Evolutionary conservation across 164 flowering plant species (phyloP), one percentile per base, ranked within the genome.

Genomic region (Houttuynia cordata): DNA sequence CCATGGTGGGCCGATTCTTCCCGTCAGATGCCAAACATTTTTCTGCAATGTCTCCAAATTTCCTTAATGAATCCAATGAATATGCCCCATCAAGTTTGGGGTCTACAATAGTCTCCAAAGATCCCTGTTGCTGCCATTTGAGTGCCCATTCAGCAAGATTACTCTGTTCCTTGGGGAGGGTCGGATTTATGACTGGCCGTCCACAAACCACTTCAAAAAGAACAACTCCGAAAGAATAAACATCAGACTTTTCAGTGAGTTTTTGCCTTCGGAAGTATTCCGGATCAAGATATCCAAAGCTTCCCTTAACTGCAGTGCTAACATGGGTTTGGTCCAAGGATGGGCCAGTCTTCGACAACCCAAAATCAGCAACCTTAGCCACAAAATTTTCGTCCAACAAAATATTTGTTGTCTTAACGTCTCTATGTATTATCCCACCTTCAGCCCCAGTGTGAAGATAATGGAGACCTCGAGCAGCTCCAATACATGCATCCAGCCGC

Each of bases 271-370:
- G 62, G 69, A 75, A 83, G 57, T 85, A 85, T 58, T 85, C 91
- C 1, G 91, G 91, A 62, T 85, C 91, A 47, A 85, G 91, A 67
- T 85, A 85, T 17, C 91, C 91, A 62, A 85, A 85, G 67, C 91
- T 85, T 34, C 91, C 91, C 62, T 85, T 85, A 7, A 85, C 91
- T 47, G 83, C 87, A 55, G 91, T 85, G 58, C 91, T 85, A 52
- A 85, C 87, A 72, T 85, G 91, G 30, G 87, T 85, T 41, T 77
- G 86, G 5, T 85, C 91, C 64, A 75, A 60, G 19, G 87, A 62
- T 53, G 91, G 91, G 53, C 91, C 86, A 23, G 74, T 71, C 72
- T 78, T 85, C 9, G 87, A 83, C 68, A 85, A 56, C 60, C 91
- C 91, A 61, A 85, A 85, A 65, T 85, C 91, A 9, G 91, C 76